A percentile compares a stretch with the other conserved stretches of the same genome.
Evolutionary conservation across 139 green algal species (phyloP).

Genomic region (Astrephomene gubernaculifera): DNA sequence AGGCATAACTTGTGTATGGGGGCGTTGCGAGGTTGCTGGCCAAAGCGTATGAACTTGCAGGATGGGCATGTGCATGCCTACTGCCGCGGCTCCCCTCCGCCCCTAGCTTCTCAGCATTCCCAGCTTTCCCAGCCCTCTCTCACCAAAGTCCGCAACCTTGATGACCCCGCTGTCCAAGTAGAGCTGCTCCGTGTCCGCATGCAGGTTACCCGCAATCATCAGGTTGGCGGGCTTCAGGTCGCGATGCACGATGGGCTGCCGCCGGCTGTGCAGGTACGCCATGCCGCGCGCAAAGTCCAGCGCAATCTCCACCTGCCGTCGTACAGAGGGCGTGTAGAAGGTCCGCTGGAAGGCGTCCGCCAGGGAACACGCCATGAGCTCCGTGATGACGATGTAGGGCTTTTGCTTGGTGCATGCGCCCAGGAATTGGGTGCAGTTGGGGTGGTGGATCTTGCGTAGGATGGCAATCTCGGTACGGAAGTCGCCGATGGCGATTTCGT

Average conservation of each 20-base stretch:
- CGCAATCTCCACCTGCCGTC: slow-evolving; percentile 80
- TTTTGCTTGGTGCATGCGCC: slow-evolving; percentile 90
- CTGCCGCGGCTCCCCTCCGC: too few species aligned
- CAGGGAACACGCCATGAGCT: slow-evolving; percentile 81
- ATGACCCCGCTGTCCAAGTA: slow-evolving; percentile 79
- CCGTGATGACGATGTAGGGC: slow-evolving; percentile 89
- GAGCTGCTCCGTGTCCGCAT: slow-evolving; percentile 73
- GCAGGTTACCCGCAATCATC: slow-evolving; percentile 84
- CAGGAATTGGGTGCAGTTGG: slow-evolving; percentile 82
- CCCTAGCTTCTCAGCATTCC: too few species aligned
- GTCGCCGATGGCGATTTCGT: slow-evolving; percentile 85
- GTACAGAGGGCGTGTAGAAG: slow-evolving; percentile 49
- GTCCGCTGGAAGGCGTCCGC: slow-evolving; percentile 83
- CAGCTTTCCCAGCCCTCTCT: background rate
- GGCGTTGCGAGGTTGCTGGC: too few species aligned
- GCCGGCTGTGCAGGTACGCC: slow-evolving; percentile 88
- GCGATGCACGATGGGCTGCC: slow-evolving; percentile 74
- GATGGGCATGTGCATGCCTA: too few species aligned
- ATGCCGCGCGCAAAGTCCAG: slow-evolving; percentile 88
- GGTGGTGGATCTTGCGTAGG: slow-evolving; percentile 85
- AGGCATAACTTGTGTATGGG: too few species aligned
- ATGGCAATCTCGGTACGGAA: slow-evolving; percentile 89
- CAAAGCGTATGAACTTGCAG: too few species aligned
- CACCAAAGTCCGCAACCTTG: slow-evolving; percentile 74
- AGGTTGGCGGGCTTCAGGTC: slow-evolving; percentile 94